phyloP scores from a whole-genome alignment of 306 rosid genomes.

The Geum urbanum region DNA sequence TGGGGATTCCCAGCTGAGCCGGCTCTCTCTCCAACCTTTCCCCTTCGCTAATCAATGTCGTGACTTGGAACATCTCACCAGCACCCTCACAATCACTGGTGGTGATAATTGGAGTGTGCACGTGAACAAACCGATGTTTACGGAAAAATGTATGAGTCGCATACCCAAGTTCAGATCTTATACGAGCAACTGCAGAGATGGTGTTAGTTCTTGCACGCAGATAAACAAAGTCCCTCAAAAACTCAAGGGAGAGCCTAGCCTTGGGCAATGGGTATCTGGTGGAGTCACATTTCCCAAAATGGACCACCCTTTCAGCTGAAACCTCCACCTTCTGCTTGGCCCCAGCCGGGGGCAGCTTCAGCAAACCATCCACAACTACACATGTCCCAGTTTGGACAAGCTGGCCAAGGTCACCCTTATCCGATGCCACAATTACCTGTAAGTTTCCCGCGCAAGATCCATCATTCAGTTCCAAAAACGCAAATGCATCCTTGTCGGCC shows the following conservation, averaged over 20 bases:
- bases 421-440: conserved; percentile 75
- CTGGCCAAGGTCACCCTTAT: conserved; percentile 60
- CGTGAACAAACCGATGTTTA: conserved; percentile 69
- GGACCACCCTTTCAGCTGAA: conserved; percentile 61
- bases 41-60: conserved; percentile 71
- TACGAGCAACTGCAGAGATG: conserved; percentile 78
- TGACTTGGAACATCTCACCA: conserved; percentile 97
- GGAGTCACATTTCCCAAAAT: conserved; percentile 78
- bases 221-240: conserved; percentile 74
- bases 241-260: conserved; percentile 65
- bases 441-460: conserved; percentile 72
- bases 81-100: conserved; percentile 99
- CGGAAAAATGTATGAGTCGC: conserved; percentile 86
- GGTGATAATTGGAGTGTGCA: conserved; percentile 87
- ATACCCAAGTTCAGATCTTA: conserved; percentile 74
- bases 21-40: conserved; percentile 84
- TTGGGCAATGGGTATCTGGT: conserved; percentile 83
- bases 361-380: conserved; percentile 61
- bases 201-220: conserved; percentile 88
- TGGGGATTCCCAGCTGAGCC: conserved; percentile 63
- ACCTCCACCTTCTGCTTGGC: conserved; percentile 81
- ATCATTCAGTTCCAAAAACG: conserved; percentile 81
- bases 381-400: conserved; percentile 82
- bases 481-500: conserved; percentile 88
- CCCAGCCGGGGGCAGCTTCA: conserved; percentile 74